These are phyloP conservation scores for Metschnikowia henanensis DNA, from an alignment of 805 yeast genomes.

Conservation along the genomic window DNA sequence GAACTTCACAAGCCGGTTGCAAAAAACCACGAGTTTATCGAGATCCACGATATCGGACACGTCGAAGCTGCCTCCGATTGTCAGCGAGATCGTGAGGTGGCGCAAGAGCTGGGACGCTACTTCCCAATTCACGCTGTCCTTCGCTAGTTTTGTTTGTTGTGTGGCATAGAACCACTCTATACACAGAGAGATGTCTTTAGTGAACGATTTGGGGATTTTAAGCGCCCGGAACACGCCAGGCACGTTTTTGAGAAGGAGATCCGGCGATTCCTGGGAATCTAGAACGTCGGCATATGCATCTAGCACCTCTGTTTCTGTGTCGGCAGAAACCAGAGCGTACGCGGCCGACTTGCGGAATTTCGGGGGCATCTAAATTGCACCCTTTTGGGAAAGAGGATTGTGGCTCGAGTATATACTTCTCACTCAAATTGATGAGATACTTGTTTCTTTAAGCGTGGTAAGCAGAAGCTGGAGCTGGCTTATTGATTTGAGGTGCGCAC, in stretches of 20 bases:
- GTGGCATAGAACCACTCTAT: constrained; percentile 35
- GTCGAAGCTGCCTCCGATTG: constrained; percentile 17
- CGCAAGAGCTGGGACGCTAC: constrained; percentile 28
- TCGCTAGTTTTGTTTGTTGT: constrained; percentile 9
- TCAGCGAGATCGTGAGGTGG: constrained; percentile 29
- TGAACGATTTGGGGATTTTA: constrained; percentile 32
- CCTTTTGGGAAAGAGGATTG: too few relatives aligned
- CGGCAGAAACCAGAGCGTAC: constrained; percentile 16
- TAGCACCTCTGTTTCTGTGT: constrained; percentile 37
- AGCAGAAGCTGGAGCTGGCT: too few relatives aligned
- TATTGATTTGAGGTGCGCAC: too few relatives aligned
- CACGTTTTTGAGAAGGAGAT: constrained; percentile 28
- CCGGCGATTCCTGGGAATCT: constrained; percentile 22
- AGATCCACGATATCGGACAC: constrained; percentile 41
- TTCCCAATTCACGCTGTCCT: constrained; percentile 13
- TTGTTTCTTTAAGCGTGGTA: neutral
- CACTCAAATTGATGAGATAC: too few relatives aligned
- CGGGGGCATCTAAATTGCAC: constrained; percentile 14
- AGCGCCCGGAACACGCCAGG: constrained; percentile 25
- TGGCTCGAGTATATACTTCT: too few relatives aligned
- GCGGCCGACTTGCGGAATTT: constrained; percentile 12
- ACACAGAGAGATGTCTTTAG: constrained; percentile 29
- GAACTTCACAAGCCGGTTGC: constrained; percentile 30
- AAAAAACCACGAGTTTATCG: constrained; percentile 34
- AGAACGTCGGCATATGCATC: constrained; percentile 29